Evolutionary conservation across 2,329 filamentous ascomycete species (phyloP).

Genomic region (Aspergillus neotritici): DNA sequence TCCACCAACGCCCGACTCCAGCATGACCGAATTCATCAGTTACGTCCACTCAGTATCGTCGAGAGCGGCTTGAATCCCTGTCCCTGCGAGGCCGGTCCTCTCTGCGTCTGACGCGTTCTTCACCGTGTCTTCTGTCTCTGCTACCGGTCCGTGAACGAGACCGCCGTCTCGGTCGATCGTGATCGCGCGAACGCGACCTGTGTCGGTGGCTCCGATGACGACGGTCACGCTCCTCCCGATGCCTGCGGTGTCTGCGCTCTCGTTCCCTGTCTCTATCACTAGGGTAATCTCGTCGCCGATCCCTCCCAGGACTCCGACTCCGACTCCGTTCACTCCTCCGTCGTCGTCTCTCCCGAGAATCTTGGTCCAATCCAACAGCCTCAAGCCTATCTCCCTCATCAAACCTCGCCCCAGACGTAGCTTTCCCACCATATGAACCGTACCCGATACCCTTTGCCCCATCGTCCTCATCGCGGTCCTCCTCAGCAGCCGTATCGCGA

Average conservation of each 20-base stretch:
- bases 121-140: conserved; percentile 21
- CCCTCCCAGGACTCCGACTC: conserved; percentile 29
- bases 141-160: conserved; percentile 27
- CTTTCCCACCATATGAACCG: conserved; percentile 29
- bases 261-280: conserved; percentile 24
- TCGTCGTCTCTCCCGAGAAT: conserved; percentile 18
- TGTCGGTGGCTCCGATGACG: conserved; percentile 30
- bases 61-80: conserved; percentile 21
- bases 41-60: conserved; percentile 18
- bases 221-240: conserved; percentile 27
- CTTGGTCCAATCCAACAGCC: conserved; percentile 18
- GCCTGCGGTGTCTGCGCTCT: conserved; percentile 45
- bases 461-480: conserved; percentile 21
- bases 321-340: conserved; percentile 29
- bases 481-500: conserved; percentile 33
- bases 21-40: neutral
- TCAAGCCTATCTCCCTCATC: conserved; percentile 23
- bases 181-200: conserved; percentile 25
- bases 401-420: conserved; percentile 23
- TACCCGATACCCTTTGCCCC: conserved; percentile 30
- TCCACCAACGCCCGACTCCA: conserved; percentile 13
- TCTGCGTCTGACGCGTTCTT: conserved; percentile 20
- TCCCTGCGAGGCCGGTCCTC: conserved; percentile 23
- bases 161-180: conserved; percentile 21
- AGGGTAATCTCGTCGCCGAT: conserved; percentile 25